These are phyloP conservation scores for Xerocomellus intermedius DNA, from an alignment of 768 basidiomycete genomes.

Conservation along the genomic window DNA sequence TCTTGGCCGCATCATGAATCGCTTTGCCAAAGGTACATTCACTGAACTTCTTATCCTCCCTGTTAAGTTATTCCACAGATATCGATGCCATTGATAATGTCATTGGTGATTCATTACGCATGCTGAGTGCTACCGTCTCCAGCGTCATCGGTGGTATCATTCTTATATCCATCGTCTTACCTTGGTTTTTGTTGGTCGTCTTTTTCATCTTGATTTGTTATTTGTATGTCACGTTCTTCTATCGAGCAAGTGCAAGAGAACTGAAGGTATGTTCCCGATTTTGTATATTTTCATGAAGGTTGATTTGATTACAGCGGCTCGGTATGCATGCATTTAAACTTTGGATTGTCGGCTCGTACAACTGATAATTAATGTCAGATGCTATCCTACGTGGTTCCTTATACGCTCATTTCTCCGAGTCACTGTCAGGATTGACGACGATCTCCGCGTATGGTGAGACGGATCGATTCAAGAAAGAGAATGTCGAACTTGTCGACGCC, in stretches of 20 bases:
- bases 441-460: constrained; percentile 86
- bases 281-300: not conserved
- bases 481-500: constrained; percentile 70
- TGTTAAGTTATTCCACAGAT: constrained; percentile 35
- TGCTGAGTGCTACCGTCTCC: constrained; percentile 62
- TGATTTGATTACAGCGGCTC: constrained; percentile 44
- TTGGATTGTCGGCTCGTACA: not conserved
- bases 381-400: constrained; percentile 82
- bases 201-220: constrained; percentile 59
- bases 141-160: constrained; percentile 74
- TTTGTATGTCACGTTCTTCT: constrained; percentile 73
- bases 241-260: constrained; percentile 82
- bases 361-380: constrained; percentile 41
- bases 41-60: not conserved
- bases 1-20: constrained; percentile 85
- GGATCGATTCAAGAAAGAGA: constrained; percentile 73
- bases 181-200: constrained; percentile 84
- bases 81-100: constrained; percentile 80
- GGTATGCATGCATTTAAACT: constrained; percentile 34
- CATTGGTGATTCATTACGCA: constrained; percentile 73
- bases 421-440: constrained; percentile 79
- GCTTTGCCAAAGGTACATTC: constrained; percentile 71
- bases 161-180: constrained; percentile 71
- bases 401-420: constrained; percentile 93
- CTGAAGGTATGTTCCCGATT: constrained; percentile 55